These are phyloP conservation scores for Phytophthora podocarpi DNA, from an alignment of 352 stramenopile genomes.

Conservation along the genomic window DNA sequence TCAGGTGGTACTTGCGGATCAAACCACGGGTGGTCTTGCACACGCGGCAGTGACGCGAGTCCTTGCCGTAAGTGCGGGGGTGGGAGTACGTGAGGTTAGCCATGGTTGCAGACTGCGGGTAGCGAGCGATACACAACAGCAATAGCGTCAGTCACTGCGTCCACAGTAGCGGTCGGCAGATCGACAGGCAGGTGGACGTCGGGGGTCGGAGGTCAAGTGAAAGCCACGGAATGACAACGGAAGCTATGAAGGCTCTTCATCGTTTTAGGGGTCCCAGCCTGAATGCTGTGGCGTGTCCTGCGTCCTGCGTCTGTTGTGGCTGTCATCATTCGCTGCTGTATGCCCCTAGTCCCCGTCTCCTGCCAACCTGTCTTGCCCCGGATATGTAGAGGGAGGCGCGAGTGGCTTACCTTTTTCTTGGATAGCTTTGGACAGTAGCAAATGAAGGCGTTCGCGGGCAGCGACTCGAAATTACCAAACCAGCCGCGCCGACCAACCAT, in stretches of 20 bases:
- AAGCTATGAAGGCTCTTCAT: no score
- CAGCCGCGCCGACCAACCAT: constrained; percentile 57
- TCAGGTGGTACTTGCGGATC: constrained; percentile 96
- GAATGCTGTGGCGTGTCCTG: constrained; percentile 4
- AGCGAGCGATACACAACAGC: constrained; percentile 17
- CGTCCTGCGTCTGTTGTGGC: background rate
- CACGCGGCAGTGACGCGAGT: constrained; percentile 90
- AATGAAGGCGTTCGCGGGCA: constrained; percentile 51
- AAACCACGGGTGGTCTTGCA: constrained; percentile 92
- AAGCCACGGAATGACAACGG: no score
- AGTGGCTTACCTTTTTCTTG: constrained; percentile 73
- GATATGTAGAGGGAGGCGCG: constrained; percentile 4
- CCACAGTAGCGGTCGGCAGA: no score
- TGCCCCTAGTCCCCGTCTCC: constrained; percentile 2
- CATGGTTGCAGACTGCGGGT: constrained; percentile 81
- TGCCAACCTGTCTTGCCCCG: constrained; percentile 1
- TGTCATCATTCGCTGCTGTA: background rate
- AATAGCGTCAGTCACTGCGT: constrained; percentile 18
- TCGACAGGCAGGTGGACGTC: constrained; percentile 3
- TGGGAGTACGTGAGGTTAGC: constrained; percentile 90
- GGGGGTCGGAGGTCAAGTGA: background rate
- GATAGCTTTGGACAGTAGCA: constrained; percentile 91
- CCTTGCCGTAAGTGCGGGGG: constrained; percentile 89
- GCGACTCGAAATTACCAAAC: constrained; percentile 43
- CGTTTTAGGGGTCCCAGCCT: no score